Evolutionary conservation across 768 basidiomycete species (phyloP).

Genomic region (Trametes punicea): DNA sequence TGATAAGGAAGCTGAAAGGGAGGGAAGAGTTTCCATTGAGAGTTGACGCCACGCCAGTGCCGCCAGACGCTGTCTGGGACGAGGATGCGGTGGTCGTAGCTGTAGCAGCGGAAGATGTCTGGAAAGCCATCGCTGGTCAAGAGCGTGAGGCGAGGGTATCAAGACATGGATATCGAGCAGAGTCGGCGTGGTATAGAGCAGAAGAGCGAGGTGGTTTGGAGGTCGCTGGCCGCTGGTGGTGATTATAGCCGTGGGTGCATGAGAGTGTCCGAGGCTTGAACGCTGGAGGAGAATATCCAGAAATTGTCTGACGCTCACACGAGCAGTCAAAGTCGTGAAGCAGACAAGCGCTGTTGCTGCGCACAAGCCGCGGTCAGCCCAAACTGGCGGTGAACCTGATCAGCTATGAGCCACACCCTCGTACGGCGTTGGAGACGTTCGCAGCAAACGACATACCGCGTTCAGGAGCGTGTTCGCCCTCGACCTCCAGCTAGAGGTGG

Average conservation of each 20-base stretch:
- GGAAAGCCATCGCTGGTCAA: constrained; percentile 3
- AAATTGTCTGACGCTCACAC: not conserved
- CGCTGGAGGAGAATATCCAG: not conserved
- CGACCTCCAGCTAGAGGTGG: not conserved
- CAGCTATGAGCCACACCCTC: no score
- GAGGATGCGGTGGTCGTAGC: constrained; percentile 2
- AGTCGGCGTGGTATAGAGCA: constrained; percentile 5
- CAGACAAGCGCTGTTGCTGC: constrained; percentile 3
- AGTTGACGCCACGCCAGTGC: not conserved
- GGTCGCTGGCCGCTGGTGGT: not conserved
- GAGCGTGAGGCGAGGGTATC: not conserved
- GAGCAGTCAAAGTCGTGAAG: not conserved
- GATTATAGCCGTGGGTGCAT: constrained; percentile 10
- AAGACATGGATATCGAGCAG: constrained; percentile 5
- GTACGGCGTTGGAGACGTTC: no score
- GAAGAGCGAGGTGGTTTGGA: not conserved
- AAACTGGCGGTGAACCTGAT: no score
- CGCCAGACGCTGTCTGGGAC: not conserved
- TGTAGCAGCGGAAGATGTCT: constrained; percentile 1
- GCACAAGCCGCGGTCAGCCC: not conserved
- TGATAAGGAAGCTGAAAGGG: constrained; percentile 32
- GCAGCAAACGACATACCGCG: not conserved
- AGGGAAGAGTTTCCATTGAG: constrained; percentile 20
- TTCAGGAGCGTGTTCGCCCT: not conserved
- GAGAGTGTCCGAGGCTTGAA: constrained; percentile 2